Conservation (phyloP, 1,139 yeast genomes). For the Taphrina deformans region DNA sequence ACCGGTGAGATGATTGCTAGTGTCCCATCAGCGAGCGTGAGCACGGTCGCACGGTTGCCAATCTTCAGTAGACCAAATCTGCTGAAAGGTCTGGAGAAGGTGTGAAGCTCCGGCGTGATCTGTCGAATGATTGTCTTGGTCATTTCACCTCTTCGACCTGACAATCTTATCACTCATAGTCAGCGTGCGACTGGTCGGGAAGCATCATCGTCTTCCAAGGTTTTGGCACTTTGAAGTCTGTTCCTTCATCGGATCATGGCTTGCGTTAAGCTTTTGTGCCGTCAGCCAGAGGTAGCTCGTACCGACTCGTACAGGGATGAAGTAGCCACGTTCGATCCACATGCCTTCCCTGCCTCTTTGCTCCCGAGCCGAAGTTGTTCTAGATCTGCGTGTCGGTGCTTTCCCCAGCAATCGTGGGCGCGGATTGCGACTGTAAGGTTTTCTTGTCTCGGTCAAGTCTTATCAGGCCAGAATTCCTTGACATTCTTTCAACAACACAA, state of each 20-base stretch:
- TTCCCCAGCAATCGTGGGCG: not conserved
- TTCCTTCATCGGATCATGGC: too few relatives aligned
- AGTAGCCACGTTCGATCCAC: not conserved
- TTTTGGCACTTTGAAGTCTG: too few relatives aligned
- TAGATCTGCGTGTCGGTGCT: not conserved
- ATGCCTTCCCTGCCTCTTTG: too few relatives aligned
- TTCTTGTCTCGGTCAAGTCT: not conserved
- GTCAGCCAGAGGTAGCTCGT: not conserved
- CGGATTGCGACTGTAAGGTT: not conserved
- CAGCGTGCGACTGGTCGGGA: too few relatives aligned
- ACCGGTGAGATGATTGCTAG: slow-evolving; percentile 14
- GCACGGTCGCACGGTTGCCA: slow-evolving; percentile 62
- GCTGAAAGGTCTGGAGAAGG: slow-evolving; percentile 42
- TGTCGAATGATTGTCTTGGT: slow-evolving; percentile 14
- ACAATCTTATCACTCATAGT: too few relatives aligned
- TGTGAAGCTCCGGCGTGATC: slow-evolving; percentile 33
- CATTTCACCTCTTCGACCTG: not conserved
- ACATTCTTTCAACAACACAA: not conserved
- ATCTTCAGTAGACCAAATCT: slow-evolving; percentile 51
- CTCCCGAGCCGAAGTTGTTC: too few relatives aligned
- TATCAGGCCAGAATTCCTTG: not conserved
- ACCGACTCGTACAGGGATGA: not conserved
- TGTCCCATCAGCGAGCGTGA: slow-evolving; percentile 46
- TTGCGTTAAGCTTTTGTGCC: too few relatives aligned
- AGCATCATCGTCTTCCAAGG: too few relatives aligned